A percentile compares a stretch with the other conserved stretches of the same genome.
These are phyloP conservation scores for Trichaptum fuscoviolaceum DNA, from an alignment of 768 basidiomycete species.

Conservation along the genomic window DNA sequence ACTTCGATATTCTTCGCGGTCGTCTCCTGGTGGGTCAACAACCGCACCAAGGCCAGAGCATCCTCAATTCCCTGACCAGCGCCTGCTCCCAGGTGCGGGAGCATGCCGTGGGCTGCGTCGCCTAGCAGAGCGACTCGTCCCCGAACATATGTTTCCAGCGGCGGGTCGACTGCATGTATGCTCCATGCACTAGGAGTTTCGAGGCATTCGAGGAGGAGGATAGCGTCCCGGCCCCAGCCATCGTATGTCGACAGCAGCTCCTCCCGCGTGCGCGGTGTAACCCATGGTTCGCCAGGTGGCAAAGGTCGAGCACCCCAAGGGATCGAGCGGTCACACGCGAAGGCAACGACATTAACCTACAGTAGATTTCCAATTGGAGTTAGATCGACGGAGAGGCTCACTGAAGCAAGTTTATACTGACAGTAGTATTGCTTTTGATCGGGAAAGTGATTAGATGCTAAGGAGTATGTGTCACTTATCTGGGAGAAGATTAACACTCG, in stretches of 20 bases:
- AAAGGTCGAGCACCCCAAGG: constrained; percentile 25
- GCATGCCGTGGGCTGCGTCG: constrained; percentile 57
- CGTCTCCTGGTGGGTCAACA: constrained; percentile 40
- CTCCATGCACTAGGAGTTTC: constrained; percentile 46
- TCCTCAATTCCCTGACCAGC: constrained; percentile 60
- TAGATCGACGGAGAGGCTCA: neutral
- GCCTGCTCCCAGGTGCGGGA: constrained; percentile 53
- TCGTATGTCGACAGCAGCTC: constrained; percentile 40
- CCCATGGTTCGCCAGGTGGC: constrained; percentile 28
- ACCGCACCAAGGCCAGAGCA: constrained; percentile 38
- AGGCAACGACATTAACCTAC: constrained; percentile 45
- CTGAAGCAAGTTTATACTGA: constrained; percentile 19
- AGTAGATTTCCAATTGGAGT: neutral
- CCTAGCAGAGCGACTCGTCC: constrained; percentile 47
- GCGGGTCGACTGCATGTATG: constrained; percentile 44
- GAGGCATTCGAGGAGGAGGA: constrained; percentile 35
- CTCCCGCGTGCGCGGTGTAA: constrained; percentile 30
- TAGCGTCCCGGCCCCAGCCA: constrained; percentile 44
- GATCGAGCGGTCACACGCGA: constrained; percentile 28
- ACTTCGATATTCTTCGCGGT: constrained; percentile 37
- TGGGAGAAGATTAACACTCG: too few species aligned
- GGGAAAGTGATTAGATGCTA: constrained; percentile 53
- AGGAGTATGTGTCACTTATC: neutral
- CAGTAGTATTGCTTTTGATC: constrained; percentile 37
- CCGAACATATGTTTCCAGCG: constrained; percentile 37